Evolutionary conservation across 148 eudicot genomes (phyloP).

Genomic region (Rhododendron henanense): DNA sequence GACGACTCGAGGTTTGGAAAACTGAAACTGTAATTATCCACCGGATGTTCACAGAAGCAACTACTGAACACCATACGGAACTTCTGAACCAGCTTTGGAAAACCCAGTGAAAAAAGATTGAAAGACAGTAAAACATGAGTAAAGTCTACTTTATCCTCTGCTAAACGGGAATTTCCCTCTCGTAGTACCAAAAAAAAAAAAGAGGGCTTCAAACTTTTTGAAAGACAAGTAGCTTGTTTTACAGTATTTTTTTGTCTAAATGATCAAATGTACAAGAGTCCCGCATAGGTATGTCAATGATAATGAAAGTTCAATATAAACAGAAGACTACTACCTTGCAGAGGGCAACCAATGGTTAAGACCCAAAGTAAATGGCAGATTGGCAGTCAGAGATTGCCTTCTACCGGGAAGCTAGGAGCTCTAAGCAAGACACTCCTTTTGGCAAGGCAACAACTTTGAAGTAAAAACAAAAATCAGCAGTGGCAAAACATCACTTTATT

Average conservation of each 20-base stretch:
- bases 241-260: not conserved
- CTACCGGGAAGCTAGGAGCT: not conserved
- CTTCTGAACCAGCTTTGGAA: not conserved
- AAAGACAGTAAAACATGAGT: not conserved
- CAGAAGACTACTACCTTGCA: not conserved
- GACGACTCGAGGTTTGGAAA: not conserved
- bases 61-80: not conserved
- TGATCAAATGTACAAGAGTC: not conserved
- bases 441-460: not conserved
- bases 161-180: not conserved
- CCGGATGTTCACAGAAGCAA: not conserved
- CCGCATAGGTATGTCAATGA: not conserved
- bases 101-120: not conserved
- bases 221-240: not conserved
- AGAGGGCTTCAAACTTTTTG: not conserved
- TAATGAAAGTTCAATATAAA: not conserved
- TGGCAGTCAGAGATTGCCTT: not conserved
- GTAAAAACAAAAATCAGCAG: not conserved
- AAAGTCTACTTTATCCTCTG: not conserved
- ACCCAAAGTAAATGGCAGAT: not conserved
- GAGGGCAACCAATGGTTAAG: not conserved
- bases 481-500: not conserved
- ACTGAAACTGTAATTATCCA: not conserved
- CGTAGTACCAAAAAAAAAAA: not conserved
- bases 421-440: not conserved